These are phyloP conservation scores for Termitomyces sp. DNA, from an alignment of 768 basidiomycete genomes.

Conservation along the genomic window DNA sequence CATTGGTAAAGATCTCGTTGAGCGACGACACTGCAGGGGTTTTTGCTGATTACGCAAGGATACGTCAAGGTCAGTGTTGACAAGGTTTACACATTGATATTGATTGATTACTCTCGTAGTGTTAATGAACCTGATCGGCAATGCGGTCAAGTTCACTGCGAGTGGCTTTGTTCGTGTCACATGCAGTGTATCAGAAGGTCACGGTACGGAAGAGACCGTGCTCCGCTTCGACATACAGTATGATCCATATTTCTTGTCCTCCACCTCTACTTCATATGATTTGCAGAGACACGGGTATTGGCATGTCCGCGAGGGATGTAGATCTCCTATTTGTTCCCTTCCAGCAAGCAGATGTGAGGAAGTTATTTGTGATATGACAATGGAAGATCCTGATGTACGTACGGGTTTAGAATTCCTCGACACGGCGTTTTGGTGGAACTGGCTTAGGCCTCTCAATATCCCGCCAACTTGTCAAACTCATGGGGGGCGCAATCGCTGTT, in stretches of 20 bases:
- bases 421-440: constrained; percentile 75
- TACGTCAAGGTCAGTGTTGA: constrained; percentile 53
- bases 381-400: not conserved
- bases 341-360: constrained; percentile 61
- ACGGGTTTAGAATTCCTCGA: constrained; percentile 53
- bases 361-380: not conserved
- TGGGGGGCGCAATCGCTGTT: constrained; percentile 72
- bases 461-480: constrained; percentile 69
- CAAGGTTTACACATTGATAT: not conserved
- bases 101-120: constrained; percentile 32
- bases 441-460: constrained; percentile 74
- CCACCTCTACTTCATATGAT: not conserved
- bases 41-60: constrained; percentile 69
- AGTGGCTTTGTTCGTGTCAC: constrained; percentile 59
- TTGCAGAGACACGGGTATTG: constrained; percentile 67
- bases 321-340: constrained; percentile 71
- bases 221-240: constrained; percentile 69
- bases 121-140: constrained; percentile 74
- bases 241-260: constrained; percentile 5
- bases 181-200: constrained; percentile 47
- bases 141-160: constrained; percentile 72
- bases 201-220: constrained; percentile 39
- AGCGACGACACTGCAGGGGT: constrained; percentile 42
- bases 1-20: not conserved
- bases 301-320: constrained; percentile 61